A percentile compares a stretch with the other conserved stretches of the same genome.
phyloP scores from a whole-genome alignment of 192 early-diverging fungal species.

The Coemansia sp. region DNA sequence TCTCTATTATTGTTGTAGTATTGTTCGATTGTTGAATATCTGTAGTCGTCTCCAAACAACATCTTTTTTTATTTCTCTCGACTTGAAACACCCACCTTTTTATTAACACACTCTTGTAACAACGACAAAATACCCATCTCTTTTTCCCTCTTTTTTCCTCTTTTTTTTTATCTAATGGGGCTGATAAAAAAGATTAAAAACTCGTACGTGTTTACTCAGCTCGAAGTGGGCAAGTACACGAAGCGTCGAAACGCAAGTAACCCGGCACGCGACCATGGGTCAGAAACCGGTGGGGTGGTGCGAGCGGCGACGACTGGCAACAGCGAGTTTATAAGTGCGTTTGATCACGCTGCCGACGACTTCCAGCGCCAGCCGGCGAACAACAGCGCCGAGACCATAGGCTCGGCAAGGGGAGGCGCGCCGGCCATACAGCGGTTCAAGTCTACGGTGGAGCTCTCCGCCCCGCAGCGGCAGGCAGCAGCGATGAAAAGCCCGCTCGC shows the following conservation, averaged over 20 bases:
- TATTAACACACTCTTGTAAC: background rate
- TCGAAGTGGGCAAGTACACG: slow-evolving; percentile 61
- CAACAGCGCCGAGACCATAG: slow-evolving; percentile 7
- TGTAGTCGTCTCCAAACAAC: background rate
- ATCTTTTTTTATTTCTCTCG: background rate
- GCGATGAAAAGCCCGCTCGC: background rate
- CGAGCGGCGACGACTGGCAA: slow-evolving; percentile 7
- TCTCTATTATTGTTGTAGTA: no score
- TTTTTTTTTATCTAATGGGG: slow-evolving; percentile 30
- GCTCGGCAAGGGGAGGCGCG: no score
- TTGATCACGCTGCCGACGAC: slow-evolving; percentile 42
- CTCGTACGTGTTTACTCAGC: slow-evolving; percentile 57
- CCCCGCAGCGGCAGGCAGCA: slow-evolving; percentile 15
- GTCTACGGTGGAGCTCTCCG: slow-evolving; percentile 43
- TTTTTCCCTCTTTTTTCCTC: background rate
- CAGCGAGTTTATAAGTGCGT: slow-evolving; percentile 42
- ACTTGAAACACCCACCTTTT: background rate
- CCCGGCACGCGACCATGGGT: background rate
- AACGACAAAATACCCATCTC: no score
- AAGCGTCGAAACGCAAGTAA: slow-evolving; percentile 38
- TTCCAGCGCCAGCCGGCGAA: slow-evolving; percentile 21
- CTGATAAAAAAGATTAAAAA: slow-evolving; percentile 52
- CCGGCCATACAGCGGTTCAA: slow-evolving; percentile 14
- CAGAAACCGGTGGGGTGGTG: background rate
- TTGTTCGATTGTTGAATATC: no score